phyloP scores from a whole-genome alignment of 495 filamentous ascomycete genomes.

The Aspergillus saccharolyticus region DNA sequence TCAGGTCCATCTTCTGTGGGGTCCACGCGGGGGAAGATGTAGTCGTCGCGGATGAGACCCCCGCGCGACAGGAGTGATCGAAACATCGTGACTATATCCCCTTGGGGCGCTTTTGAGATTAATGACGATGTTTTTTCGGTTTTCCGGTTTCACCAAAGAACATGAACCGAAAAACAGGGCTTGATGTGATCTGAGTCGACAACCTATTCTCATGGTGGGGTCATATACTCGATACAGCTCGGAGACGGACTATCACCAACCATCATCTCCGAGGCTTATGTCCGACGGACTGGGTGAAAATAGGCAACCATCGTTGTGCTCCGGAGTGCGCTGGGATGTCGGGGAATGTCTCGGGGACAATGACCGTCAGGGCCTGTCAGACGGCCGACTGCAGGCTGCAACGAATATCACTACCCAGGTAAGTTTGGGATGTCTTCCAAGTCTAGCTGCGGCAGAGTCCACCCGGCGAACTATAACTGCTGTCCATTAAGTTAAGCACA shows the following conservation, averaged over 20 bases:
- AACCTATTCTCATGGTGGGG: neutral
- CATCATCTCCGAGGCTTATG: slow-evolving; percentile 4
- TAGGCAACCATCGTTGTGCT: neutral
- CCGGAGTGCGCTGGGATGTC: no score
- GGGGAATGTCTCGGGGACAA: no score
- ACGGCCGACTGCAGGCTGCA: no score
- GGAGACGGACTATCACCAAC: neutral
- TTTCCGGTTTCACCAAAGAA: slow-evolving; percentile 2
- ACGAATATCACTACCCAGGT: neutral
- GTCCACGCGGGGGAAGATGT: slow-evolving; percentile 52
- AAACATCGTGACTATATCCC: slow-evolving; percentile 31
- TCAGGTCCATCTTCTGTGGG: slow-evolving; percentile 72
- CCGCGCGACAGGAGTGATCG: slow-evolving; percentile 33
- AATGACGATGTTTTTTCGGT: no score
- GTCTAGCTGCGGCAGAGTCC: neutral
- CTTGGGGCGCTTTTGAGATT: no score
- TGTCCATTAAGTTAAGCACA: neutral
- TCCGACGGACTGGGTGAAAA: neutral
- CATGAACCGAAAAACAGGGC: no score
- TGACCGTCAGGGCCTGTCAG: no score
- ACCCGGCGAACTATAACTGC: neutral
- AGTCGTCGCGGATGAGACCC: slow-evolving; percentile 23
- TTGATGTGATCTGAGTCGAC: no score
- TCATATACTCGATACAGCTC: slow-evolving; percentile 4
- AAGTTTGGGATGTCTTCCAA: neutral